These are phyloP conservation scores for Pichia insulana DNA, from an alignment of 805 yeast genomes.

Conservation along the genomic window DNA sequence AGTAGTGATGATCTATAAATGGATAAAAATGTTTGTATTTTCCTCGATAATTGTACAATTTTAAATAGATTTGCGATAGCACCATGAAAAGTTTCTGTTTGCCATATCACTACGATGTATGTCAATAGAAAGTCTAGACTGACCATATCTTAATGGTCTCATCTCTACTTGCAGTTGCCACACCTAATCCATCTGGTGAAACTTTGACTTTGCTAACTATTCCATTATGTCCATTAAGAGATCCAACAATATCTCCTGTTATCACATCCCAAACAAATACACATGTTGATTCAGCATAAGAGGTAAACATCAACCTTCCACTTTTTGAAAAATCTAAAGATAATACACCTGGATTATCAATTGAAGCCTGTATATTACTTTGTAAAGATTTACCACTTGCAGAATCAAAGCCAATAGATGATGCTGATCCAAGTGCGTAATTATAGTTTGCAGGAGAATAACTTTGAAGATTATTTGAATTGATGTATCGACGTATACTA, in stretches of 20 bases:
- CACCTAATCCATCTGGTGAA: conserved; percentile 66
- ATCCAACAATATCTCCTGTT: conserved; percentile 55
- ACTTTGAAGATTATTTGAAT: conserved; percentile 2
- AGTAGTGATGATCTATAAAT: not conserved
- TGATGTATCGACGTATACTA: conserved; percentile 8
- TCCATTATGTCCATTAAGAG: conserved; percentile 55
- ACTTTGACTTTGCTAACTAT: conserved; percentile 55
- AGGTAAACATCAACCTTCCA: conserved; percentile 66
- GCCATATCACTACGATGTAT: not conserved
- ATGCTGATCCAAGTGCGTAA: not conserved
- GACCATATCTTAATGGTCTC: conserved; percentile 62
- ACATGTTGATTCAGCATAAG: conserved; percentile 62
- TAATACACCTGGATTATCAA: conserved; percentile 61
- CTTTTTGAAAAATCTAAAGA: conserved; percentile 66
- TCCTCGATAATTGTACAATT: not conserved
- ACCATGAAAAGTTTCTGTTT: not conserved
- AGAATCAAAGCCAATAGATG: conserved; percentile 6
- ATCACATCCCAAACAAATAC: conserved; percentile 74
- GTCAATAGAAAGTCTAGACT: conserved; percentile 1
- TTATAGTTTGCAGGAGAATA: conserved; percentile 1
- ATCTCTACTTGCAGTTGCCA: conserved; percentile 80
- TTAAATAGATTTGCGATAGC: no score
- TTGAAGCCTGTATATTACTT: conserved; percentile 25
- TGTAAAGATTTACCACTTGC: conserved; percentile 18
- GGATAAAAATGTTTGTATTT: not conserved